Evolutionary conservation across 106 monocot genomes (phyloP).

Genomic region (Dioscorea zingiberensis): DNA sequence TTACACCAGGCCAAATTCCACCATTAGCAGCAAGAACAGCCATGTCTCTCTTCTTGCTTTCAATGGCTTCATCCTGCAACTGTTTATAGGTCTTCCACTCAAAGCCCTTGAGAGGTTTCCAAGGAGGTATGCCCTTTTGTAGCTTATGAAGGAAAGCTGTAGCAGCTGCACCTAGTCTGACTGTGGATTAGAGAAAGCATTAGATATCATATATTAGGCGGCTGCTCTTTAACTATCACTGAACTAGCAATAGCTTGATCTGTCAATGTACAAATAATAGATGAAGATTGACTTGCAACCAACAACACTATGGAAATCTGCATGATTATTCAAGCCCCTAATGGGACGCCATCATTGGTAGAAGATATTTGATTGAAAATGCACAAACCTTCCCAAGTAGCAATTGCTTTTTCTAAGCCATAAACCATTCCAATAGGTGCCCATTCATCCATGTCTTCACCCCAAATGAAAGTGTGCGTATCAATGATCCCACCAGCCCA

Average conservation of each 20-base stretch:
- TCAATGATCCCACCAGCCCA: slow-evolving; percentile 94
- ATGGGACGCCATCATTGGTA: not conserved
- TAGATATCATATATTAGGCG: not conserved
- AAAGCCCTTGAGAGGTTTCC: slow-evolving; percentile 71
- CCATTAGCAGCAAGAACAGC: slow-evolving; percentile 83
- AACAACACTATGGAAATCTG: not conserved
- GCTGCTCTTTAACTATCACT: too few species aligned
- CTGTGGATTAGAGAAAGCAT: slow-evolving; percentile 25
- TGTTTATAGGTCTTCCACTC: slow-evolving; percentile 78
- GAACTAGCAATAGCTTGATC: not conserved
- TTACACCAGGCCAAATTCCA: slow-evolving; percentile 85
- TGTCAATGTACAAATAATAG: not conserved
- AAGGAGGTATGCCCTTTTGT: slow-evolving; percentile 71
- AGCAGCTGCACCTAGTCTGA: slow-evolving; percentile 79
- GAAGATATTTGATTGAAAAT: not conserved
- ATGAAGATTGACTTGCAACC: not conserved
- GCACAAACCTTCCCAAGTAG: slow-evolving; percentile 81
- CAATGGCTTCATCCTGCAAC: slow-evolving; percentile 80
- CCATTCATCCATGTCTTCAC: slow-evolving; percentile 96
- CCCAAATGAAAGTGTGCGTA: slow-evolving; percentile 81
- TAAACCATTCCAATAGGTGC: slow-evolving; percentile 90
- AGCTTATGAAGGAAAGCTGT: slow-evolving; percentile 74
- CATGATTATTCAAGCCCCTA: not conserved
- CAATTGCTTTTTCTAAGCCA: slow-evolving; percentile 82
- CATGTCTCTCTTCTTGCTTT: slow-evolving; percentile 82